Conservation (phyloP, 2,329 filamentous ascomycete genomes). For the Dryadomyces quercus-mongolicae region DNA sequence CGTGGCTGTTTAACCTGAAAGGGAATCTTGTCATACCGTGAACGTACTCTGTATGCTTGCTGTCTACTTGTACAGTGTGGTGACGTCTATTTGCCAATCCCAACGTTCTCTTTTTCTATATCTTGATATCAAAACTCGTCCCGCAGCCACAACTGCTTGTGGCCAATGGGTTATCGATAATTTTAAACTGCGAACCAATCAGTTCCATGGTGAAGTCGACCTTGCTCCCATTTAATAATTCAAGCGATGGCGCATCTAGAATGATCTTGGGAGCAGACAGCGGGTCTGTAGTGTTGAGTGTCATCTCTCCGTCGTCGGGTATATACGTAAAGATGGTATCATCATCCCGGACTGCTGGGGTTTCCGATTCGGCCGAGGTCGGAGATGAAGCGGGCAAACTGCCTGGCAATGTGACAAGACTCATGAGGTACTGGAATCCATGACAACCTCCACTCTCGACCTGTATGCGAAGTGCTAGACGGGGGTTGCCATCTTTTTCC, state of each 20-base stretch:
- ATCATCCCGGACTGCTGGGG: constrained; percentile 47
- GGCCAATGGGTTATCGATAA: constrained; percentile 83
- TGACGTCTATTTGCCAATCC: neutral
- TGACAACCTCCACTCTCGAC: constrained; percentile 94
- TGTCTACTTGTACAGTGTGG: neutral
- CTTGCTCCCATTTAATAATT: constrained; percentile 83
- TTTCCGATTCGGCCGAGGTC: constrained; percentile 17
- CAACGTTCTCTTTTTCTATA: constrained; percentile 22
- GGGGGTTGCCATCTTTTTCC: constrained; percentile 57
- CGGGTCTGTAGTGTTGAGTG: constrained; percentile 12
- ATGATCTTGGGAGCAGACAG: constrained; percentile 59
- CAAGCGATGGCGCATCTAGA: constrained; percentile 76
- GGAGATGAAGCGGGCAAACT: constrained; percentile 13
- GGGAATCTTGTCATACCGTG: neutral
- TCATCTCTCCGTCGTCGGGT: constrained; percentile 31
- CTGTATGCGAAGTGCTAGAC: constrained; percentile 77
- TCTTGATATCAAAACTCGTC: constrained; percentile 90
- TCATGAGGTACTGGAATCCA: constrained; percentile 96
- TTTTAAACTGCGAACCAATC: constrained; percentile 83
- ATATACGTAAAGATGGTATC: constrained; percentile 78
- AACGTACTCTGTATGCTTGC: neutral
- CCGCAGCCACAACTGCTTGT: constrained; percentile 95
- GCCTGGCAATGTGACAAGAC: constrained; percentile 52
- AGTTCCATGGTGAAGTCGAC: constrained; percentile 95
- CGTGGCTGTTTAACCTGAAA: neutral